These are phyloP conservation scores for Dicorynia guianensis DNA, from an alignment of 306 rosid species.

Conservation along the genomic window DNA sequence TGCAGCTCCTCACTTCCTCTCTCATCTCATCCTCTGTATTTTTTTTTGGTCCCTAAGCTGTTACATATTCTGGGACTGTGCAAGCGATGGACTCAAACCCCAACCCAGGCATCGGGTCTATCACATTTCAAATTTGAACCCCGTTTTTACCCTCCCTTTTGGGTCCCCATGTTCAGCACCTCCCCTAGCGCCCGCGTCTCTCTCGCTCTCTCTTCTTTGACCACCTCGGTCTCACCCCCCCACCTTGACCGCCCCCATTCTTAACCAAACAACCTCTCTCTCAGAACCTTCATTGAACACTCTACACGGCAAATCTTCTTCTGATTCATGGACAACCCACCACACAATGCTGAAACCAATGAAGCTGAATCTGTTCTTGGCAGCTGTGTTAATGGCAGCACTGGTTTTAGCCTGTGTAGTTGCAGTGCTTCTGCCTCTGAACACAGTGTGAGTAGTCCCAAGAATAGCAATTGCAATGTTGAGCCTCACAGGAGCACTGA, in stretches of 20 bases:
- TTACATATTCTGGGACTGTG: constrained; percentile 52
- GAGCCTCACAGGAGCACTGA: constrained; percentile 38
- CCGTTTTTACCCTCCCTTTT: constrained; percentile 37
- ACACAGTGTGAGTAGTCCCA: constrained; percentile 47
- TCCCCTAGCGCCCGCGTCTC: constrained; percentile 53
- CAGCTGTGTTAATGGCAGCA: constrained; percentile 34
- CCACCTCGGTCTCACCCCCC: constrained; percentile 64
- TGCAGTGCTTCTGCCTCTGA: constrained; percentile 48
- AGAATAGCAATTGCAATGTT: constrained; percentile 37
- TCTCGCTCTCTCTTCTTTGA: constrained; percentile 53
- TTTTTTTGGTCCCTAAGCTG: constrained; percentile 67
- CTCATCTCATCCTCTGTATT: constrained; percentile 30
- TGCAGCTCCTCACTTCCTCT: constrained; percentile 27
- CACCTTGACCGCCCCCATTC: constrained; percentile 45
- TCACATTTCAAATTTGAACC: constrained; percentile 59
- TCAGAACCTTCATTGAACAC: constrained; percentile 31
- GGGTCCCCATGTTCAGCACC: constrained; percentile 43
- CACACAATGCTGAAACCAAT: constrained; percentile 18
- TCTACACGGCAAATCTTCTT: background rate
- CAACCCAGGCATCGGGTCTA: constrained; percentile 48
- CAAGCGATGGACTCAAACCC: constrained; percentile 52
- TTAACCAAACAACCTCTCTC: constrained; percentile 13
- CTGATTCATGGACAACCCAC: constrained; percentile 44
- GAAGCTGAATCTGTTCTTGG: constrained; percentile 32
- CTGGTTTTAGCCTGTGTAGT: constrained; percentile 49